phyloP scores from a whole-genome alignment of 1,284 basidiomycete genomes.

The Sporisorium reilianum region DNA sequence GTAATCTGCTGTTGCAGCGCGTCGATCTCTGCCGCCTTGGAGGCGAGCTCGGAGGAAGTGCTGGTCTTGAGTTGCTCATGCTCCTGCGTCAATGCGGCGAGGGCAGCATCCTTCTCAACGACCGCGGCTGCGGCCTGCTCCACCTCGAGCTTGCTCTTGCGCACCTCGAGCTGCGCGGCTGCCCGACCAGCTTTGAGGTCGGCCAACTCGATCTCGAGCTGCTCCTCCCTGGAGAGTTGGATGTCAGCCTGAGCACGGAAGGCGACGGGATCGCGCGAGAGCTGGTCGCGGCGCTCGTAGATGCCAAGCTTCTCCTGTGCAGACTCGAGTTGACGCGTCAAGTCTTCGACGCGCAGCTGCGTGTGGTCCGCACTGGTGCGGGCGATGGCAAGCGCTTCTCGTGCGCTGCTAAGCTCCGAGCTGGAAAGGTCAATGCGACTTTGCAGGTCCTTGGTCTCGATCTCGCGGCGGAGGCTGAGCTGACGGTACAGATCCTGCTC shows the following conservation, averaged over 20 bases:
- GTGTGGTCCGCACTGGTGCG: constrained; percentile 85
- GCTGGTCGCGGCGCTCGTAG: constrained; percentile 78
- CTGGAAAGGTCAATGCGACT: constrained; percentile 79
- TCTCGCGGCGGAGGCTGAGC: constrained; percentile 80
- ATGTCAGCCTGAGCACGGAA: constrained; percentile 38
- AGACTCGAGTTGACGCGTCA: constrained; percentile 79
- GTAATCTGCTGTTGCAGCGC: constrained; percentile 77
- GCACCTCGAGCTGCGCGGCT: constrained; percentile 51
- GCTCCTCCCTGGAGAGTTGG: constrained; percentile 77
- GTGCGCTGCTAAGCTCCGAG: constrained; percentile 78
- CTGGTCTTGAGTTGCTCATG: constrained; percentile 78
- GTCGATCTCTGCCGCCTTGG: constrained; percentile 78
- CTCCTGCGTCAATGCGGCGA: constrained; percentile 74
- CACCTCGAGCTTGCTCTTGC: constrained; percentile 78
- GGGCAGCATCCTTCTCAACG: constrained; percentile 79
- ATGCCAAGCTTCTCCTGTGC: constrained; percentile 85
- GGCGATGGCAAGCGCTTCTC: constrained; percentile 80
- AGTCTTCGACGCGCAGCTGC: constrained; percentile 80
- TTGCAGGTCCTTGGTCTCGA: constrained; percentile 82
- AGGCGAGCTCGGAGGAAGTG: constrained; percentile 66
- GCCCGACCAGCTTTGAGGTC: constrained; percentile 68
- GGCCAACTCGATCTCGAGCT: constrained; percentile 85
- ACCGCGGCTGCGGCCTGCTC: constrained; percentile 78
- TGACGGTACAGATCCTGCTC: constrained; percentile 84
- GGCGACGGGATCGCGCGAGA: constrained; percentile 40